Evolutionary conservation across 2,329 filamentous ascomycete genomes (phyloP).

Genomic region (Cercospora berteroae): DNA sequence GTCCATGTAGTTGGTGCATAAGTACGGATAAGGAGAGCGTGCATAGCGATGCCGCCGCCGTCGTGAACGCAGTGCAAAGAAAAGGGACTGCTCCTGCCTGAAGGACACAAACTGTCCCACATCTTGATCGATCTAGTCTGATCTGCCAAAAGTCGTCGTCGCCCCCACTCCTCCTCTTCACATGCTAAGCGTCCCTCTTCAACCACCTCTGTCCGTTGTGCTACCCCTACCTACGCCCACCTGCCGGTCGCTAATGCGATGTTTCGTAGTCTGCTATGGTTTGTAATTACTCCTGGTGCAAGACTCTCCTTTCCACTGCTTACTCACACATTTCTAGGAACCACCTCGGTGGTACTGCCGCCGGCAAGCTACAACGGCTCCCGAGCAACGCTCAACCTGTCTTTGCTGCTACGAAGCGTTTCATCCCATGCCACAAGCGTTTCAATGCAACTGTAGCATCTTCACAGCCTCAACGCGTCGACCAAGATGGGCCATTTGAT

Average conservation of each 20-base stretch:
- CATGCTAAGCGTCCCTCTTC: not conserved
- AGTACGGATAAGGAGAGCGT: not conserved
- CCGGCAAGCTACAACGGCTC: not conserved
- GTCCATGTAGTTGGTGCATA: not conserved
- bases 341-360: not conserved
- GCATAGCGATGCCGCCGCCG: not conserved
- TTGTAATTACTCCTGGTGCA: not conserved
- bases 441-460: not conserved
- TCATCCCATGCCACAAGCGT: not conserved
- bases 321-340: not conserved
- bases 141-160: not conserved
- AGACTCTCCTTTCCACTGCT: not conserved
- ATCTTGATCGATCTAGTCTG: not conserved
- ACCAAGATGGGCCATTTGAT: constrained; percentile 23
- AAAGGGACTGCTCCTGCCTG: not conserved
- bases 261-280: not conserved
- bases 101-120: not conserved
- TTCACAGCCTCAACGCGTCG: not conserved
- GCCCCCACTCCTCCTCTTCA: no score
- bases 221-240: not conserved
- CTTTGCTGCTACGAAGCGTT: not conserved
- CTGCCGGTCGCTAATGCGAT: not conserved
- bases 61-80: not conserved
- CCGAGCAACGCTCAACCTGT: not conserved
- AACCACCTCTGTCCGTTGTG: not conserved